phyloP scores from a whole-genome alignment of 1,139 yeast species.

The Taphrina deformans region DNA sequence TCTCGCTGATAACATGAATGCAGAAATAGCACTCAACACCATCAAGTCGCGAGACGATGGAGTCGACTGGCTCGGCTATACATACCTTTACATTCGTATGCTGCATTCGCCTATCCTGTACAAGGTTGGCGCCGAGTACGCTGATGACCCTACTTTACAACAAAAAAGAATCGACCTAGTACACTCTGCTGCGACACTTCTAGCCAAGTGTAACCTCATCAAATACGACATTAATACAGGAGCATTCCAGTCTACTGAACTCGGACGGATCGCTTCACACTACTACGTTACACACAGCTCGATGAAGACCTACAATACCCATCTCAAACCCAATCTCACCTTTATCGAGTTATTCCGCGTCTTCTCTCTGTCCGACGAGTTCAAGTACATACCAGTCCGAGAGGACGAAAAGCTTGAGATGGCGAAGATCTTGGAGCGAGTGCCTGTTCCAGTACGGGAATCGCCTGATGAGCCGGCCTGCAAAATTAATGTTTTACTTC shows the following conservation, averaged over 20 bases:
- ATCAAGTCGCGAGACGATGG: constrained; percentile 65
- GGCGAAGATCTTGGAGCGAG: constrained; percentile 63
- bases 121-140: constrained; percentile 69
- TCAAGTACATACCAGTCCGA: constrained; percentile 76
- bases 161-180: constrained; percentile 65
- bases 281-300: constrained; percentile 79
- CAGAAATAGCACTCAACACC: constrained; percentile 78
- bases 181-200: constrained; percentile 69
- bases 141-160: constrained; percentile 52
- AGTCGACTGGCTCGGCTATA: constrained; percentile 72
- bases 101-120: constrained; percentile 68
- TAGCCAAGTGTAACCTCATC: constrained; percentile 56
- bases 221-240: constrained; percentile 59
- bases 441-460: constrained; percentile 86
- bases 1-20: constrained; percentile 75
- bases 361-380: constrained; percentile 82
- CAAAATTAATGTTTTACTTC: constrained; percentile 76
- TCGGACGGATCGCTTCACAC: constrained; percentile 83
- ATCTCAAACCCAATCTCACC: constrained; percentile 59
- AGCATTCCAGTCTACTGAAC: constrained; percentile 59
- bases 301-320: constrained; percentile 59
- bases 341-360: constrained; percentile 74
- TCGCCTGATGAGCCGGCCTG: constrained; percentile 69
- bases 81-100: constrained; percentile 84
- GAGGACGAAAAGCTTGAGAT: constrained; percentile 85